Evolutionary conservation across 352 stramenopile genomes (phyloP).

Genomic region (Globisporangium paroecandrum): DNA sequence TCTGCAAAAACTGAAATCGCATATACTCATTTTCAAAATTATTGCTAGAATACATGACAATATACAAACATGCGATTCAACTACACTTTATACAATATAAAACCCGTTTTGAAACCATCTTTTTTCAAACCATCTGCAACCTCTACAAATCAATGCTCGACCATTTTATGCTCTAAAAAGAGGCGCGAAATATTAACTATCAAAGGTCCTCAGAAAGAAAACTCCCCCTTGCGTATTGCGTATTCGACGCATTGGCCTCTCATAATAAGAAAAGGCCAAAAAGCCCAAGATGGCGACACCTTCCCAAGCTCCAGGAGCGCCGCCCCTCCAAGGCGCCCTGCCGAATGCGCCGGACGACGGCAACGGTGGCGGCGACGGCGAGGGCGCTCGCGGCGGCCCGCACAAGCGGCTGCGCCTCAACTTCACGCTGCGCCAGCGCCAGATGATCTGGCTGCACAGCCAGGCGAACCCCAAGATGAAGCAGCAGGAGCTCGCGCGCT

Average conservation of each 20-base stretch:
- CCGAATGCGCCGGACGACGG: background rate
- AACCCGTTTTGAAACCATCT: background rate
- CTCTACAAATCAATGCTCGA: background rate
- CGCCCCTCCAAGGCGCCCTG: background rate
- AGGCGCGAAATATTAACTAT: background rate
- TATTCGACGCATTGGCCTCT: background rate
- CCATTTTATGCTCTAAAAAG: background rate
- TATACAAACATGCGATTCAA: background rate
- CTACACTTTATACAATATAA: background rate
- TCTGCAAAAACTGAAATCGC: background rate
- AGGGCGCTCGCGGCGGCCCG: background rate
- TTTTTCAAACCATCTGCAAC: background rate
- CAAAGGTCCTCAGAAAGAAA: background rate
- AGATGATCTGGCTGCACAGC: slow-evolving; percentile 17
- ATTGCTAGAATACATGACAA: background rate
- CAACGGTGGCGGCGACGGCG: background rate
- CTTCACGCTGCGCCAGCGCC: slow-evolving; percentile 21
- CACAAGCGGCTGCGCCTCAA: slow-evolving; percentile 19
- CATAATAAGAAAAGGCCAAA: slow-evolving; percentile 1
- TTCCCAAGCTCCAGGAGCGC: background rate
- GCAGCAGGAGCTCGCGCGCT: slow-evolving; percentile 21
- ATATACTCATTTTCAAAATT: background rate
- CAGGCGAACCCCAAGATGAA: slow-evolving; percentile 22
- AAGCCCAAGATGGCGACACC: background rate
- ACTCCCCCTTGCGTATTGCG: slow-evolving; percentile 1